phyloP scores from a whole-genome alignment of 352 stramenopile species.

The Globisporangium cylindrosporum region DNA sequence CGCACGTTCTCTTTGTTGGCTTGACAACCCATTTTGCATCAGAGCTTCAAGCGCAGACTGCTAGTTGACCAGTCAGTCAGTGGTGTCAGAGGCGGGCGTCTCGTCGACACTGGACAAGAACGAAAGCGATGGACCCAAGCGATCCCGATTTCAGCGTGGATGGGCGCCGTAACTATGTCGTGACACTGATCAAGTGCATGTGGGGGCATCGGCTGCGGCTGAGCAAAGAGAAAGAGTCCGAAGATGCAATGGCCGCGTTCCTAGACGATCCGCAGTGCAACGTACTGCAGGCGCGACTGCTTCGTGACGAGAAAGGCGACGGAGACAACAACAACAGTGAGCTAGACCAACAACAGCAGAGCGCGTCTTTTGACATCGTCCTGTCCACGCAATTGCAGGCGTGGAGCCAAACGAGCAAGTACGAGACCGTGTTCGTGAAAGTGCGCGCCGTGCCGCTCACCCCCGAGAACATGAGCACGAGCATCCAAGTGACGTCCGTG shows the following conservation, averaged over 20 bases:
- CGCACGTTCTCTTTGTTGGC: too few relatives aligned
- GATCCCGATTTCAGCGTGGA: conserved; percentile 37
- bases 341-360: neutral
- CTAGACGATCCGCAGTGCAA: conserved; percentile 66
- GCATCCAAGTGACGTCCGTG: conserved; percentile 69
- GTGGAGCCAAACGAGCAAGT: conserved; percentile 6
- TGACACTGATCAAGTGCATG: conserved; percentile 55
- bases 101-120: neutral
- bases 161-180: conserved; percentile 56
- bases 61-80: neutral
- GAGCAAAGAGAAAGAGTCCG: conserved; percentile 31
- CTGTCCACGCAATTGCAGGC: conserved; percentile 32
- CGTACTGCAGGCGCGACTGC: conserved; percentile 47
- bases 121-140: conserved; percentile 21
- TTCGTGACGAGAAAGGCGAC: conserved; percentile 7
- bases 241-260: conserved; percentile 60
- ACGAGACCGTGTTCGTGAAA: conserved; percentile 69
- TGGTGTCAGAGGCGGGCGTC: neutral
- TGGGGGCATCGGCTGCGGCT: conserved; percentile 48
- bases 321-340: conserved; percentile 15
- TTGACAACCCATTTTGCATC: neutral
- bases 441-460: conserved; percentile 42
- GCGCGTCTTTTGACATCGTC: conserved; percentile 13
- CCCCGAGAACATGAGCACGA: conserved; percentile 67
- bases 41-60: neutral